Evolutionary conservation across 352 stramenopile genomes (phyloP).

Genomic region (Pseudoperonospora humuli): DNA sequence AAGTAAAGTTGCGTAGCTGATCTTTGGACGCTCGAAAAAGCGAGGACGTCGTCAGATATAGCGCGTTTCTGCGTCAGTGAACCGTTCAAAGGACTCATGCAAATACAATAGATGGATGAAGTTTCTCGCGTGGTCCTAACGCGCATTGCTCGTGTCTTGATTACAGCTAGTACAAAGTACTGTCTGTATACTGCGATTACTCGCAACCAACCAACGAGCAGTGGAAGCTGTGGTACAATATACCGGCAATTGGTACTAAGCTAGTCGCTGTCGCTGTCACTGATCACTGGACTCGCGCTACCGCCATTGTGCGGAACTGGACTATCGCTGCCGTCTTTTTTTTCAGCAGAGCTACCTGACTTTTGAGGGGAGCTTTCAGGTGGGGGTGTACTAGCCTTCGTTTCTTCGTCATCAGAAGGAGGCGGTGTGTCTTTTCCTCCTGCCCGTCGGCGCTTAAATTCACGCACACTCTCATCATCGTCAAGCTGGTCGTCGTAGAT

Average conservation of each 20-base stretch:
- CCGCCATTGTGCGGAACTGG: constrained; percentile 21
- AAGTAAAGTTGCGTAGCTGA: no score
- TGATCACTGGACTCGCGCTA: constrained; percentile 61
- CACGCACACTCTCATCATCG: constrained; percentile 49
- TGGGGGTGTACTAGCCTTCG: constrained; percentile 29
- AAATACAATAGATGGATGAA: constrained; percentile 1
- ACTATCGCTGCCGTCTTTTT: constrained; percentile 23
- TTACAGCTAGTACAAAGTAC: no score
- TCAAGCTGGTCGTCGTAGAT: constrained; percentile 62
- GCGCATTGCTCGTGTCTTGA: no score
- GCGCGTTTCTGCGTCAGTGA: no score
- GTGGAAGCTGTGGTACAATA: neutral
- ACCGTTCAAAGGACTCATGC: no score
- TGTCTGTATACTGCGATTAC: no score
- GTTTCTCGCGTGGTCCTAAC: neutral
- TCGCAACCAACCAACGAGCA: no score
- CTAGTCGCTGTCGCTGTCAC: constrained; percentile 69
- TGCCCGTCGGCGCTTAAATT: constrained; percentile 53
- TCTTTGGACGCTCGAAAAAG: no score
- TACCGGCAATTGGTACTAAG: constrained; percentile 14
- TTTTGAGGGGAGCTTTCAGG: constrained; percentile 18
- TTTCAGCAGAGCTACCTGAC: constrained; percentile 12
- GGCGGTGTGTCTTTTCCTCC: constrained; percentile 16
- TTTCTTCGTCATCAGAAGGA: constrained; percentile 33
- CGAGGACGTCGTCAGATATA: no score